These are phyloP conservation scores for Panicum hallii DNA, from an alignment of 202 grass and related monocot genomes.

Conservation along the genomic window DNA sequence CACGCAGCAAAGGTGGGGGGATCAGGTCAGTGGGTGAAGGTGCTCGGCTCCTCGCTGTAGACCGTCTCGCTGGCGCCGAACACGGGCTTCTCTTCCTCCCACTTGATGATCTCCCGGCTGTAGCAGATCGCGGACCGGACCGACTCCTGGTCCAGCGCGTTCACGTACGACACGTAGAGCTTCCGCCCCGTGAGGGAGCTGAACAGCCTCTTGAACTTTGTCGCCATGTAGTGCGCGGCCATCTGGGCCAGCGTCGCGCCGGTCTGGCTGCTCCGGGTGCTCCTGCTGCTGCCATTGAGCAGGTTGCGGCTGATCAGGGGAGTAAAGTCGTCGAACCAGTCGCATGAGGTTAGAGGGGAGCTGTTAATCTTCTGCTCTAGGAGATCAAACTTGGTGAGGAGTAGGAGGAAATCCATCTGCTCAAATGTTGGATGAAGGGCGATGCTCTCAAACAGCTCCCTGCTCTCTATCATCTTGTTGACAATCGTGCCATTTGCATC, in stretches of 20 bases:
- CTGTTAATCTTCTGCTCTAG: slow-evolving; percentile 83
- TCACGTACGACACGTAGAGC: slow-evolving; percentile 70
- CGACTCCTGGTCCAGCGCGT: slow-evolving; percentile 70
- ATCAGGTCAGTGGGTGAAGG: slow-evolving; percentile 55
- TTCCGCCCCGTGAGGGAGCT: slow-evolving; percentile 59
- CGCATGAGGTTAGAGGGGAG: slow-evolving; percentile 63
- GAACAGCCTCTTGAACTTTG: slow-evolving; percentile 89
- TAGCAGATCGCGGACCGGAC: slow-evolving; percentile 64
- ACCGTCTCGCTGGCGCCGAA: slow-evolving; percentile 62
- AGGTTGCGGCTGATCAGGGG: slow-evolving; percentile 62
- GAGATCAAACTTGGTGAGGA: slow-evolving; percentile 91
- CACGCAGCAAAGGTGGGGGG: background rate
- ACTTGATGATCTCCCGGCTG: slow-evolving; percentile 75
- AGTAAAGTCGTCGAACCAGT: slow-evolving; percentile 80
- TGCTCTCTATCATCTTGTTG: slow-evolving; percentile 94
- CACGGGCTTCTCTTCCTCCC: slow-evolving; percentile 72
- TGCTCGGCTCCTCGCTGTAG: slow-evolving; percentile 81
- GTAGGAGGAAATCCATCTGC: slow-evolving; percentile 69
- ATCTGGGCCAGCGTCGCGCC: slow-evolving; percentile 67
- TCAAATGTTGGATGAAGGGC: slow-evolving; percentile 65
- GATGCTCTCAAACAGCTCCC: slow-evolving; percentile 72
- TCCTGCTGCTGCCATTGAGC: slow-evolving; percentile 38
- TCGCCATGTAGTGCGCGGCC: slow-evolving; percentile 68
- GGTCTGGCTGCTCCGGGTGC: slow-evolving; percentile 5
- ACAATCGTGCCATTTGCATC: slow-evolving; percentile 55